A percentile compares a stretch with the other conserved stretches of the same genome.
These are phyloP conservation scores for Phytophthora sansomeana DNA, from an alignment of 352 stramenopile genomes.

Conservation along the genomic window DNA sequence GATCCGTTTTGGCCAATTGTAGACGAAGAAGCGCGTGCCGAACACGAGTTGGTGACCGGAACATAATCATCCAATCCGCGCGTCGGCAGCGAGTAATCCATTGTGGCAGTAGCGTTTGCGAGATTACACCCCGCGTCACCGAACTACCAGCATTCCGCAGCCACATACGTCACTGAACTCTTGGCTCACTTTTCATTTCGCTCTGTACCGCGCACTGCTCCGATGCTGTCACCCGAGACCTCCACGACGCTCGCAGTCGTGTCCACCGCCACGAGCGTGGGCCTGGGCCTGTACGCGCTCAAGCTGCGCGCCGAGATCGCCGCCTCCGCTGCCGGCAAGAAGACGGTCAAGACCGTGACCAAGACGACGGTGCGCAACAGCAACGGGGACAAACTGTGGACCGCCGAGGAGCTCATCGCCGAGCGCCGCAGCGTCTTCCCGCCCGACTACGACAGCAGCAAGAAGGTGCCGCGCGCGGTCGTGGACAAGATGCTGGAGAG, in stretches of 20 bases:
- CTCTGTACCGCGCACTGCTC: slow-evolving; percentile 5
- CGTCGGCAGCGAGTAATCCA: slow-evolving; percentile 29
- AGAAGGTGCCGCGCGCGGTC: slow-evolving; percentile 60
- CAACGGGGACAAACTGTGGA: slow-evolving; percentile 55
- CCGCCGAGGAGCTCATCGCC: slow-evolving; percentile 80
- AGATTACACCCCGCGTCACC: slow-evolving; percentile 11
- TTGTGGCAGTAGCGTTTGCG: slow-evolving; percentile 16
- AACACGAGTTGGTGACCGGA: slow-evolving; percentile 6
- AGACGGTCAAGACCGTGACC: slow-evolving; percentile 32
- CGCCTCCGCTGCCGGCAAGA: slow-evolving; percentile 23
- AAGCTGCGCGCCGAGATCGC: slow-evolving; percentile 43
- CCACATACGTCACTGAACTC: slow-evolving; percentile 8
- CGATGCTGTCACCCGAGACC: slow-evolving; percentile 28
- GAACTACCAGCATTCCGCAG: slow-evolving; percentile 35
- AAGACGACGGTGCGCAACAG: slow-evolving; percentile 31
- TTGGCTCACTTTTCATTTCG: slow-evolving; percentile 20
- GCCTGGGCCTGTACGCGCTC: slow-evolving; percentile 46
- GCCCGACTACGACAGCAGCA: slow-evolving; percentile 65
- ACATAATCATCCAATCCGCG: not conserved
- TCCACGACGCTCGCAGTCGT: slow-evolving; percentile 38
- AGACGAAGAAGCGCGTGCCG: slow-evolving; percentile 18
- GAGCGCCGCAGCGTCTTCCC: slow-evolving; percentile 82
- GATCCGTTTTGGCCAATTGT: slow-evolving; percentile 9
- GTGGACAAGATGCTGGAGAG: slow-evolving; percentile 80
- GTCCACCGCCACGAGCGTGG: slow-evolving; percentile 43